These are phyloP conservation scores for Xylaria acuta DNA, from an alignment of 495 filamentous ascomycete species.

Conservation along the genomic window DNA sequence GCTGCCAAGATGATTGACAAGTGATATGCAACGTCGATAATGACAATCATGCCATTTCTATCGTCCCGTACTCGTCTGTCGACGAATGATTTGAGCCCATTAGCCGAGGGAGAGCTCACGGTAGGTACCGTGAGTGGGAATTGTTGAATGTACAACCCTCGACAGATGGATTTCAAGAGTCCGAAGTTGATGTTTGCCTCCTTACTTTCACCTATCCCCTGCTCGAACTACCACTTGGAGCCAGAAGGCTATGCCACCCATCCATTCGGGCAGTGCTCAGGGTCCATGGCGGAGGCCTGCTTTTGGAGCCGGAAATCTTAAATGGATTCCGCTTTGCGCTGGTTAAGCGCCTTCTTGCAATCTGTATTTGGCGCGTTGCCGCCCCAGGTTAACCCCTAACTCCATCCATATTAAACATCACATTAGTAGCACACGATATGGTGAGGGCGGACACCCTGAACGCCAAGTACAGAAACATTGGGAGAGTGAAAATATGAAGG, in stretches of 20 bases:
- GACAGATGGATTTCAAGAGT: not conserved
- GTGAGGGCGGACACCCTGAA: not conserved
- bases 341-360: not conserved
- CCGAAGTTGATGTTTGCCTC: not conserved
- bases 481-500: slow-evolving; percentile 29
- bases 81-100: not conserved
- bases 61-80: not conserved
- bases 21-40: not conserved
- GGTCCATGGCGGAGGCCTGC: not conserved
- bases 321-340: not conserved
- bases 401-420: not conserved
- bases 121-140: not conserved
- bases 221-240: not conserved
- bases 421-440: not conserved
- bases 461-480: slow-evolving; percentile 8
- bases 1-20: not conserved
- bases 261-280: not conserved
- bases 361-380: not conserved
- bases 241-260: not conserved
- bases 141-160: not conserved
- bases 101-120: not conserved
- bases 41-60: not conserved
- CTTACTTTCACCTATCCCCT: not conserved
- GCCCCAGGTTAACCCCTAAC: not conserved
- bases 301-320: not conserved